A percentile compares a stretch with the other conserved stretches of the same genome.
phyloP scores from a whole-genome alignment of 352 stramenopile genomes.

The Phytophthora melonis region DNA sequence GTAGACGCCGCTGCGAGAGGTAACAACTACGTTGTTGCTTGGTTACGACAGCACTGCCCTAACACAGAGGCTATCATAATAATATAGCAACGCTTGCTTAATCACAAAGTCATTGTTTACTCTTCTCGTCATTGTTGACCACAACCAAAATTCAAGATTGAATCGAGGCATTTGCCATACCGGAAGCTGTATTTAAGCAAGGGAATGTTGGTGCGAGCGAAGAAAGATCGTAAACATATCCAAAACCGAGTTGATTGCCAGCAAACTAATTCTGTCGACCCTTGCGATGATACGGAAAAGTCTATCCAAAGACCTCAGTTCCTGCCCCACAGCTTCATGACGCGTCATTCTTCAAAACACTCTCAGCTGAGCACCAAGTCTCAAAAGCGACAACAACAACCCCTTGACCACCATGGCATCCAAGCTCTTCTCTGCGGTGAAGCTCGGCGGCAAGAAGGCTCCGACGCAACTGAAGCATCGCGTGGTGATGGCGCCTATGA shows the following conservation, averaged over 20 bases:
- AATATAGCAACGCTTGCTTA: not conserved
- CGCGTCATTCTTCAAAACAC: slow-evolving; percentile 34
- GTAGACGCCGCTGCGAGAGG: slow-evolving; percentile 26
- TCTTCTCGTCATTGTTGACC: slow-evolving; percentile 3
- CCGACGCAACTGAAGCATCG: slow-evolving; percentile 60
- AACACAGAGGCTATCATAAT: not conserved
- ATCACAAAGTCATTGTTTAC: slow-evolving; percentile 1
- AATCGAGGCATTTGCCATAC: not conserved
- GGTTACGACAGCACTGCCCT: slow-evolving; percentile 29
- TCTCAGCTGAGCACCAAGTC: slow-evolving; percentile 10
- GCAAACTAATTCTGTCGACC: slow-evolving; percentile 13
- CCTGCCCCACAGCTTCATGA: not conserved
- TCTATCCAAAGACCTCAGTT: not conserved
- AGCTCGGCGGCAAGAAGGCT: slow-evolving; percentile 46
- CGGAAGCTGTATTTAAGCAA: not conserved
- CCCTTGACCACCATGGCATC: slow-evolving; percentile 20
- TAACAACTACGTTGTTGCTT: slow-evolving; percentile 21
- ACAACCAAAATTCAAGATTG: not conserved
- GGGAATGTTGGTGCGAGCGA: not conserved
- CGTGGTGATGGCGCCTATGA: slow-evolving; percentile 79
- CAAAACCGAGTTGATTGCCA: slow-evolving; percentile 25
- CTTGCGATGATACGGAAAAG: not conserved
- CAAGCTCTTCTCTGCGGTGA: slow-evolving; percentile 62
- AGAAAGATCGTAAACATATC: not conserved
- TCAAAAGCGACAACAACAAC: not conserved